A percentile compares a stretch with the other conserved stretches of the same genome.
Evolutionary conservation across 1,284 basidiomycete genomes (phyloP).

Genomic region (Stygiomarasmius scandens): DNA sequence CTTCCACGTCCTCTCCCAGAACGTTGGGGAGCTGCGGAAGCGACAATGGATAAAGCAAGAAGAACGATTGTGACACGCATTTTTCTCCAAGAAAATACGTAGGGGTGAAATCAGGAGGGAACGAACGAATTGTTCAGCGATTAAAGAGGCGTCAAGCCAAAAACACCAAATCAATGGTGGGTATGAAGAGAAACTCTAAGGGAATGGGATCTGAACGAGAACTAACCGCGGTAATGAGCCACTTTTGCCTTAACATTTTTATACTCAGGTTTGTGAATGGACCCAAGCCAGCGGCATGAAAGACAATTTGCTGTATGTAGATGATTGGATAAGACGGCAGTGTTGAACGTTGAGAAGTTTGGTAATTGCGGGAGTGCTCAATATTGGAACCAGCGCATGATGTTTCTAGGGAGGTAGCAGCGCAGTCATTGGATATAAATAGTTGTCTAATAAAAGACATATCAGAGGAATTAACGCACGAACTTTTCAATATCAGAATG

Average conservation of each 20-base stretch:
- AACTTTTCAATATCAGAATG: too few relatives aligned
- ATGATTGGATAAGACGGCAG: background rate
- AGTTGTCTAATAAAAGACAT: too few relatives aligned
- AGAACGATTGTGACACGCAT: slow-evolving; percentile 34
- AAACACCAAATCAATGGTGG: background rate
- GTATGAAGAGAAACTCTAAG: background rate
- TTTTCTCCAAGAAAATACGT: slow-evolving; percentile 10
- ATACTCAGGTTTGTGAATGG: background rate
- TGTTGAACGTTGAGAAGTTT: background rate
- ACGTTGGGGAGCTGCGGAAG: slow-evolving; percentile 40
- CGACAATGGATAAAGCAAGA: slow-evolving; percentile 41
- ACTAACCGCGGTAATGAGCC: background rate
- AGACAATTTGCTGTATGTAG: too few relatives aligned
- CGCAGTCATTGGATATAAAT: too few relatives aligned
- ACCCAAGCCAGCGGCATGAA: background rate
- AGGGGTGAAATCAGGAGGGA: slow-evolving; percentile 13
- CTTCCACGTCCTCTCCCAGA: too few relatives aligned
- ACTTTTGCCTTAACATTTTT: background rate
- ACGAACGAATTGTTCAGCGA: slow-evolving; percentile 10
- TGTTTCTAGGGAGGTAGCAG: too few relatives aligned
- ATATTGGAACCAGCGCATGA: too few relatives aligned
- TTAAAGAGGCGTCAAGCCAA: background rate
- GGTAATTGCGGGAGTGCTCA: too few relatives aligned
- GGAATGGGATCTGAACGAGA: background rate
- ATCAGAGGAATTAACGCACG: too few relatives aligned